These are phyloP conservation scores for Solanum commersonii DNA, from an alignment of 257 asterid genomes.

Conservation along the genomic window DNA sequence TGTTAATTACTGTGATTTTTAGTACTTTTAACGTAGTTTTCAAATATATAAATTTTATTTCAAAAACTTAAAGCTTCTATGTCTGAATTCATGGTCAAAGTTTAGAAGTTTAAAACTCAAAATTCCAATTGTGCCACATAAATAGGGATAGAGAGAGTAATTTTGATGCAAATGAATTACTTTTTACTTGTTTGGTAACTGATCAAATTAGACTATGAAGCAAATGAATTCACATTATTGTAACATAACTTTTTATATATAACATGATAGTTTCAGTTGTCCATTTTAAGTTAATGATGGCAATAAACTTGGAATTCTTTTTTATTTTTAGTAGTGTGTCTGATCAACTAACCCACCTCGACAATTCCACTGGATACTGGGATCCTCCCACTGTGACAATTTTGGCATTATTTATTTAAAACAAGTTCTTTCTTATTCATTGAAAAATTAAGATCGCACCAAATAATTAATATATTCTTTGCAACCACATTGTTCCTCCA, in stretches of 20 bases:
- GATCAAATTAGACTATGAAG: neutral
- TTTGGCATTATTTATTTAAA: neutral
- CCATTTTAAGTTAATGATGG: neutral
- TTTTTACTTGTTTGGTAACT: neutral
- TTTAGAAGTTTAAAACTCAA: neutral
- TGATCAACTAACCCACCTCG: neutral
- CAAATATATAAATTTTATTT: neutral
- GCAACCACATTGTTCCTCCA: neutral
- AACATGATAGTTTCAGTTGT: neutral
- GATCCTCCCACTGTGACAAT: neutral
- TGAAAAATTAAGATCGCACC: neutral
- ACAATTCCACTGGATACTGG: neutral
- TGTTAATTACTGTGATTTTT: neutral
- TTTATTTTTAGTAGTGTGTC: neutral
- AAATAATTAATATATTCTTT: neutral
- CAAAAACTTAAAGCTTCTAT: neutral
- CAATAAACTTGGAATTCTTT: neutral
- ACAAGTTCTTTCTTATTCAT: neutral
- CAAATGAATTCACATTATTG: neutral
- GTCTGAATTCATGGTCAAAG: neutral
- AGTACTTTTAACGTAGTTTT: neutral
- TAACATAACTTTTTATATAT: neutral
- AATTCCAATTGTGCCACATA: neutral
- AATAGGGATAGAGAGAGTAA: neutral
- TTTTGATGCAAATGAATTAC: neutral